These are phyloP conservation scores for Pseudogymnoascus sp. DNA, from an alignment of 2,329 filamentous ascomycete species.

Conservation along the genomic window DNA sequence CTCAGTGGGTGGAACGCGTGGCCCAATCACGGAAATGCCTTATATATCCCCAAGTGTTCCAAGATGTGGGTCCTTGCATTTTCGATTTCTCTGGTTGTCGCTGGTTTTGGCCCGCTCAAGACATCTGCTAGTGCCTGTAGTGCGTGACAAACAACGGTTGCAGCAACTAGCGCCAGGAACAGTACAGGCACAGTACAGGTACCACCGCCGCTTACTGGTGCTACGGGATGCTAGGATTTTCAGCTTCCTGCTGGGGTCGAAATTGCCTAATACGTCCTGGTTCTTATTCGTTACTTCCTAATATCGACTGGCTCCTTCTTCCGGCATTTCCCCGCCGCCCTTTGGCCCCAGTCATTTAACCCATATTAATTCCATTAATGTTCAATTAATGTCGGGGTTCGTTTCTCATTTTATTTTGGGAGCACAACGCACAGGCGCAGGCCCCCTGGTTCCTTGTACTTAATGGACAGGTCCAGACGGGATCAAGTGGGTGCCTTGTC, in stretches of 20 bases:
- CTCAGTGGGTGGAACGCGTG: background rate
- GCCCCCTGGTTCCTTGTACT: background rate
- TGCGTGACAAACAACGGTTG: background rate
- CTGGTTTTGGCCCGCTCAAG: background rate
- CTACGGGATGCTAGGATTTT: background rate
- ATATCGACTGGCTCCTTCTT: background rate
- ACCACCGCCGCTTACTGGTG: too few species aligned
- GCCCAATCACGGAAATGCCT: background rate
- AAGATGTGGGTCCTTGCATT: background rate
- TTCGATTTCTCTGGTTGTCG: background rate
- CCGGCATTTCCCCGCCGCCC: background rate
- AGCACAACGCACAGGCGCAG: background rate
- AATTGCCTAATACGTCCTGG: background rate
- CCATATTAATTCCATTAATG: background rate
- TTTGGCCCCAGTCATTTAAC: background rate
- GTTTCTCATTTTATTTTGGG: conserved; percentile 1
- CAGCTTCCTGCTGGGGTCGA: background rate
- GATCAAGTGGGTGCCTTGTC: background rate
- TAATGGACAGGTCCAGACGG: background rate
- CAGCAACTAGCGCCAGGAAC: background rate
- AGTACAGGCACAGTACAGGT: too few species aligned
- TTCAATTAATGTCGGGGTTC: background rate
- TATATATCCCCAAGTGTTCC: background rate
- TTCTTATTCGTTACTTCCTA: background rate
- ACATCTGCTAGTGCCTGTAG: background rate